Conservation (phyloP, 768 basidiomycete genomes). For the Leccinum rimulosum region DNA sequence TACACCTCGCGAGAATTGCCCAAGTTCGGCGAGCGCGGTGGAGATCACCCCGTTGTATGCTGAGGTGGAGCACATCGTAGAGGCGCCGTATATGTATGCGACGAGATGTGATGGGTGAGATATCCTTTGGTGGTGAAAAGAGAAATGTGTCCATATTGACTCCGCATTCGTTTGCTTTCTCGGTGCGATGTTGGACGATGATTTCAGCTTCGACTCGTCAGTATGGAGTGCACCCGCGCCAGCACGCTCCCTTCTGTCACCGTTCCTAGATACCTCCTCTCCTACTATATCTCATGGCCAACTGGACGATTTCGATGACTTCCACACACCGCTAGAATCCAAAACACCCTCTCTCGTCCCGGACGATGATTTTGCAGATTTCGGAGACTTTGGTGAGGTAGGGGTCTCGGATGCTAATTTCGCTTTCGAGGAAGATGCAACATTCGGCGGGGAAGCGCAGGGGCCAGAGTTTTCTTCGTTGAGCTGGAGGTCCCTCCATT, state of each 20-base stretch:
- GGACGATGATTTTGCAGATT: constrained; percentile 84
- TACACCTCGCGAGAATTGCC: constrained; percentile 72
- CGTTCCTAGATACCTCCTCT: constrained; percentile 23
- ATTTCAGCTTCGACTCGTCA: constrained; percentile 66
- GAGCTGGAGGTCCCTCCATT: constrained; percentile 58
- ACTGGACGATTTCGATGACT: constrained; percentile 53
- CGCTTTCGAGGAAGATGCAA: constrained; percentile 33
- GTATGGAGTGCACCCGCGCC: constrained; percentile 62
- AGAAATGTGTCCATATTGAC: constrained; percentile 46
- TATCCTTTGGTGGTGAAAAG: constrained; percentile 57
- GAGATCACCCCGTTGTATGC: constrained; percentile 64
- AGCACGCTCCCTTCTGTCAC: constrained; percentile 30
- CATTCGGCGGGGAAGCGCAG: constrained; percentile 13
- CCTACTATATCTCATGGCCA: constrained; percentile 32
- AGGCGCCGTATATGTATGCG: constrained; percentile 73
- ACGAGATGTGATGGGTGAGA: constrained; percentile 50
- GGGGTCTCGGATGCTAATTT: constrained; percentile 40
- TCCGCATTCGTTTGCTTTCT: neutral
- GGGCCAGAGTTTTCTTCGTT: constrained; percentile 40
- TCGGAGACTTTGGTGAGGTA: constrained; percentile 81
- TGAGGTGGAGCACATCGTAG: constrained; percentile 71
- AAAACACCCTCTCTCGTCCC: constrained; percentile 37
- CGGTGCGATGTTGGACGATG: constrained; percentile 59
- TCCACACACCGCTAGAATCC: constrained; percentile 48
- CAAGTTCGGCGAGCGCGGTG: constrained; percentile 66